Percentiles rank a stretch among this genome's conserved stretches.
phyloP scores from a whole-genome alignment of 768 basidiomycete genomes.

The Auricularia heimuer region DNA sequence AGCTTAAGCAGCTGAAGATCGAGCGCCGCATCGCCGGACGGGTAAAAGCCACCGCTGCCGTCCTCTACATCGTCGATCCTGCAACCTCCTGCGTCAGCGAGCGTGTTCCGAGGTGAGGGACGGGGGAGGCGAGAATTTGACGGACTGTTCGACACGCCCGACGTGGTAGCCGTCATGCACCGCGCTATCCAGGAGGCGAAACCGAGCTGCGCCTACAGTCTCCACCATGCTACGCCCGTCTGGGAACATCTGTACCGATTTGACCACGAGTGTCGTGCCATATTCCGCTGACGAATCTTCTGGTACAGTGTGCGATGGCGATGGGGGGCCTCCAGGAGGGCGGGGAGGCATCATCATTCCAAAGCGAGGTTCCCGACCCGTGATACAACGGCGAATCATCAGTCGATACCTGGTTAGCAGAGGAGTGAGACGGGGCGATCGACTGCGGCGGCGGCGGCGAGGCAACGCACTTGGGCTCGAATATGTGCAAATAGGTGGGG shows the following conservation, averaged over 20 bases:
- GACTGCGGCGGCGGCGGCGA: neutral
- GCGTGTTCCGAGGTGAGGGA: neutral
- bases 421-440: neutral
- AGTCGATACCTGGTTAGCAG: slow-evolving; percentile 60
- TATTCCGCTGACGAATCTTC: slow-evolving; percentile 45
- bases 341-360: slow-evolving; percentile 83
- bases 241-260: slow-evolving; percentile 71
- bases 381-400: slow-evolving; percentile 93
- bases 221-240: slow-evolving; percentile 87
- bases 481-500: slow-evolving; percentile 85
- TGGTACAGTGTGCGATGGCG: slow-evolving; percentile 23
- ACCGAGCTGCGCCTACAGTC: slow-evolving; percentile 63
- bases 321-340: slow-evolving; percentile 22
- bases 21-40: neutral
- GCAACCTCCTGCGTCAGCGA: slow-evolving; percentile 15
- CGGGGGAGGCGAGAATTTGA: slow-evolving; percentile 1
- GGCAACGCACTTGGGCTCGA: slow-evolving; percentile 61
- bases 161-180: slow-evolving; percentile 85
- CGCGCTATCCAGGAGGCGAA: slow-evolving; percentile 78
- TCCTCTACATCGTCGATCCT: slow-evolving; percentile 14
- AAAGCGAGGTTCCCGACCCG: slow-evolving; percentile 65
- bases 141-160: slow-evolving; percentile 58
- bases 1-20: neutral
- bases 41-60: slow-evolving; percentile 5
- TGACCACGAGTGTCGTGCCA: slow-evolving; percentile 91